These are phyloP conservation scores for Lasiodiplodia citricola DNA, from an alignment of 2,329 filamentous ascomycete genomes.

Conservation along the genomic window DNA sequence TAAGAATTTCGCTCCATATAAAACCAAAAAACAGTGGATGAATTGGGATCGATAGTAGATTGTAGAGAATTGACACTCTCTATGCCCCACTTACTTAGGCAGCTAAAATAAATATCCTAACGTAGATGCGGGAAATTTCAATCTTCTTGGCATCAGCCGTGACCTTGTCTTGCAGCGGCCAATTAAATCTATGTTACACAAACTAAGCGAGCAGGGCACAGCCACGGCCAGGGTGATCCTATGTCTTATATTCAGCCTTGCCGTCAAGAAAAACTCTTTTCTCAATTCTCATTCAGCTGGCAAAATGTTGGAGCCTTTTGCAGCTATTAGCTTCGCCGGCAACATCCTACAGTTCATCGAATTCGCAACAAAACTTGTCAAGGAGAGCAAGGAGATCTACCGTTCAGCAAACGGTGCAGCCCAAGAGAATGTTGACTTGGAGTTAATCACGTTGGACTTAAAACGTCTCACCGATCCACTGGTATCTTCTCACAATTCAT, in stretches of 20 bases:
- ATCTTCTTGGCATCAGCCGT: too few species aligned
- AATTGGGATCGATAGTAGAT: too few species aligned
- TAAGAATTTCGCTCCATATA: too few species aligned
- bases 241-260: neutral
- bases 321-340: neutral
- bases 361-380: neutral
- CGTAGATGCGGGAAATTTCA: too few species aligned
- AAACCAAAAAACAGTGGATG: too few species aligned
- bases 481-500: neutral
- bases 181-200: neutral
- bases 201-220: neutral
- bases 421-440: neutral
- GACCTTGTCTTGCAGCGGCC: too few species aligned
- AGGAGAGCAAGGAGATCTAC: neutral
- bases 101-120: too few species aligned
- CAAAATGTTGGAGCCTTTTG: neutral
- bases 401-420: neutral
- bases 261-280: too few species aligned
- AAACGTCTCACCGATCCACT: neutral
- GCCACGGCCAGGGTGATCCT: too few species aligned
- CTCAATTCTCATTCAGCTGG: too few species aligned
- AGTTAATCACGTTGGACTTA: neutral
- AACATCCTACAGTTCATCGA: neutral
- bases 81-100: too few species aligned
- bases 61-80: too few species aligned